Percentiles rank a stretch among this genome's conserved stretches.
phyloP scores from a whole-genome alignment of 306 rosid species.

The Trifolium dubium region DNA sequence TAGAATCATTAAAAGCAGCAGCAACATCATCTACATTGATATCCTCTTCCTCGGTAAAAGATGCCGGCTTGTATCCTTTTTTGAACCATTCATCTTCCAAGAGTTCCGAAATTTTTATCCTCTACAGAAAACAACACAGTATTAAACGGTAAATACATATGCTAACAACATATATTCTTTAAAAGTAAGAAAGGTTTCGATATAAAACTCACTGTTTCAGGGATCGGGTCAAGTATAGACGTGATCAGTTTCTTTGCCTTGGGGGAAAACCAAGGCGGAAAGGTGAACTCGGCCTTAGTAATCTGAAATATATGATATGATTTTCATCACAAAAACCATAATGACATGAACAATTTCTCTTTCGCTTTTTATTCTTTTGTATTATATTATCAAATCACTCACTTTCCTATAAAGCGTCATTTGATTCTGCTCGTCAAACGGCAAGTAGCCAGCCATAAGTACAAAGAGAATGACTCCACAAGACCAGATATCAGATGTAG shows the following conservation, averaged over 20 bases:
- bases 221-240: constrained; percentile 83
- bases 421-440: constrained; percentile 78
- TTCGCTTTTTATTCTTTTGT: constrained; percentile 2
- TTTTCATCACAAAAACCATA: constrained; percentile 21
- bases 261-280: constrained; percentile 63
- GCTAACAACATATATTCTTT: not conserved
- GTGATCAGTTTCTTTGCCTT: constrained; percentile 64
- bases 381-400: constrained; percentile 39
- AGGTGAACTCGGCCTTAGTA: constrained; percentile 73
- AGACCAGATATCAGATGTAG: constrained; percentile 93
- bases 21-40: constrained; percentile 83
- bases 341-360: constrained; percentile 25
- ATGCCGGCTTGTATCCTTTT: constrained; percentile 71
- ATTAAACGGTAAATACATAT: not conserved
- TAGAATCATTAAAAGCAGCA: constrained; percentile 79
- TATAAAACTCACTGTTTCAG: constrained; percentile 71
- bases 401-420: constrained; percentile 70
- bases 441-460: constrained; percentile 98
- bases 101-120: constrained; percentile 75
- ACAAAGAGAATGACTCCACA: constrained; percentile 98
- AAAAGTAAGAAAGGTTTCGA: constrained; percentile 29
- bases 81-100: constrained; percentile 89
- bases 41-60: constrained; percentile 67
- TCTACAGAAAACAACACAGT: constrained; percentile 50
- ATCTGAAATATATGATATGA: constrained; percentile 60